These are phyloP conservation scores for Cladosporium colombiae DNA, from an alignment of 2,329 filamentous ascomycete species.

Conservation along the genomic window DNA sequence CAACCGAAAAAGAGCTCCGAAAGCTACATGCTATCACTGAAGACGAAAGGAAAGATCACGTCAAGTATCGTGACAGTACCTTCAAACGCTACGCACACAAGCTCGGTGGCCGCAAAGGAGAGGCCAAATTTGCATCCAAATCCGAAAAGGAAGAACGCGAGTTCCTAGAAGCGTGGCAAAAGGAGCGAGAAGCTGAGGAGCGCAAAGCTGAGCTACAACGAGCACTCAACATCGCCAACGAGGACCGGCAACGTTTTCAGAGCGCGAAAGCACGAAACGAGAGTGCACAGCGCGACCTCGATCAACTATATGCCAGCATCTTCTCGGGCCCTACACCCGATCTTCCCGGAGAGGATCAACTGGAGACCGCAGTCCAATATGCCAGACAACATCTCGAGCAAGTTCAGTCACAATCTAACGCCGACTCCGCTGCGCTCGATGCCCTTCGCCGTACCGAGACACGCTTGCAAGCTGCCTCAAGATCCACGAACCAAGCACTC, in stretches of 20 bases:
- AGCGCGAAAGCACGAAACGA: constrained; percentile 39
- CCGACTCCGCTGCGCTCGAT: constrained; percentile 45
- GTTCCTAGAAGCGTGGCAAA: constrained; percentile 56
- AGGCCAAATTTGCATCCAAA: constrained; percentile 51
- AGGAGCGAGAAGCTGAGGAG: constrained; percentile 49
- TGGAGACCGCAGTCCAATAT: constrained; percentile 43
- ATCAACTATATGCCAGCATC: constrained; percentile 55
- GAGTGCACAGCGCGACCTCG: constrained; percentile 50
- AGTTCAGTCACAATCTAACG: constrained; percentile 40
- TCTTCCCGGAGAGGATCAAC: constrained; percentile 56
- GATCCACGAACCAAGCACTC: constrained; percentile 47
- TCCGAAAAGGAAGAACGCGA: constrained; percentile 58
- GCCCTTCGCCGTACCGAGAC: constrained; percentile 39
- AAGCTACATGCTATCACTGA: constrained; percentile 45
- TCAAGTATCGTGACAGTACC: constrained; percentile 55
- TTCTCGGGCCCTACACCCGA: constrained; percentile 56
- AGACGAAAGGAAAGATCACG: constrained; percentile 54
- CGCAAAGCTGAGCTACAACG: constrained; percentile 44
- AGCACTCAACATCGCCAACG: constrained; percentile 46
- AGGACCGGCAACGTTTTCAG: constrained; percentile 42
- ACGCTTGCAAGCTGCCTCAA: constrained; percentile 40
- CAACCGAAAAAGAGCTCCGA: constrained; percentile 42
- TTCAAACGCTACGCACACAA: constrained; percentile 56
- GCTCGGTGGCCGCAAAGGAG: constrained; percentile 48
- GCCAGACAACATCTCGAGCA: constrained; percentile 44